Evolutionary conservation across 495 filamentous ascomycete species (phyloP), one percentile per base, ranked within the genome.

Genomic region (Extremus antarcticus): DNA sequence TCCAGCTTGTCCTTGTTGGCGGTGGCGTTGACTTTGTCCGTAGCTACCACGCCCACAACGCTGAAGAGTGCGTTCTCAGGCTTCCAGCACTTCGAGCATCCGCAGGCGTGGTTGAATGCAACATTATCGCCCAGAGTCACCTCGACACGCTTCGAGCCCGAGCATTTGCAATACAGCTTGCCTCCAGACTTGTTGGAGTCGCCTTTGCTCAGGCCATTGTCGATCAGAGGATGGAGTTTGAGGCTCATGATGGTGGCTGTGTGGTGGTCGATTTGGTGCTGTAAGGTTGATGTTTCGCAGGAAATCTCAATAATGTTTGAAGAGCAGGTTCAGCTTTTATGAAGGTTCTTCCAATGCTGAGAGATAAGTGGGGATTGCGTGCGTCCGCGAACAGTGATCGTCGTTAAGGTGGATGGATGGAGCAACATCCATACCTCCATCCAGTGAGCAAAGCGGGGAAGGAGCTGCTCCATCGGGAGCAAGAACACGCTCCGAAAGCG

Each of bases 71-170:
- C 67, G 29, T 76, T 74, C 0, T 56, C 32, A 3, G 79, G 79
- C 63, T 82, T 82, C 78, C 78, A 81, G 73, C 78, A 83, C 62
- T 81, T 78, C 57, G 78, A 82, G 70, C 80, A 82, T 29, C 79
- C 80, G 66, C 79, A 83, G 45, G 77, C 77, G 65, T 84, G 79
- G 72, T 84, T 82, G 70, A 80, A 76, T n/a, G 71, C 70, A 43
- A 82, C 72, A 62, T 80, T 75, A 62, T 70, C 66, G 39, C 57
- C 62, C 19, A 84, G 68, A 1, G 73, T 71, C 17, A 82, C 68
- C 46, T 74, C 70, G 40, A 83, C 77, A 22, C 23, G 52, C 9
- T 7, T 7, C 10, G 35, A 38, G 15, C 25, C 10, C 11, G 39
- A 40, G 68, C 79, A 82, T 52, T 72, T 71, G 72, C 80, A 83